Base-by-base conservation (phyloP, 495 filamentous ascomycete genomes). In the Hypoxylon fuscum region DNA sequence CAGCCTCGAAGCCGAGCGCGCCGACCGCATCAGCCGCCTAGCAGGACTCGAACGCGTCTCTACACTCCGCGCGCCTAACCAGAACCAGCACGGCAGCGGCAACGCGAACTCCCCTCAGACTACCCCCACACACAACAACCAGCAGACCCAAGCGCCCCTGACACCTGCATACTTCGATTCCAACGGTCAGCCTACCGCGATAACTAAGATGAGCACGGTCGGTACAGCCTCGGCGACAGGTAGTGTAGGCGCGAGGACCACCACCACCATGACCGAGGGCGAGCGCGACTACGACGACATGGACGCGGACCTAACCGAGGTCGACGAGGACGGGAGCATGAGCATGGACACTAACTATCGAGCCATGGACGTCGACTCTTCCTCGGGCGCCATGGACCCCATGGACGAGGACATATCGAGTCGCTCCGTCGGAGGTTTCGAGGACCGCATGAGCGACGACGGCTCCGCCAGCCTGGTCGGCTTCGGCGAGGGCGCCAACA, bases 21-120 rank as follows among this genome's bases (percentile, higher is more conserved):
- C 91, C 46, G 93, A 96, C 75, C 92, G 93, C 65, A 96, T 97
- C 70, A 95, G 91, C 31, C 91, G 93, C 21, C 85, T 97, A 12
- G 89, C 92, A 6, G 93, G 93, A 35, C 81, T 97, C 29, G 91
- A 93, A 68, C 85, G 89, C 17, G 87, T 96, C 20, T 84, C 88
- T 7, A 87, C 88, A 11, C 81, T 85, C 9, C 88, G 90, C 23
- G 74, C 79, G 10, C 62, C 81, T 68, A 50, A 76, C 34, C 71
- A 76, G 41, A 59, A 70, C 18, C 78, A 56, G 49, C 68, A 37
- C 64, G 55, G 4, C 8, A 8, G 48, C 40, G 54, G 69, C 22
- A 55, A 62, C 32, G 53, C 60, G 9, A 53, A 64, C 46, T 64
- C 67, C n/a, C 60, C 61, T 1, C 72, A 76, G 18, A 68, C 68